Percentiles rank a stretch among this genome's conserved stretches.
Conservation (phyloP, 768 basidiomycete species). For the Lactarius vividus region DNA sequence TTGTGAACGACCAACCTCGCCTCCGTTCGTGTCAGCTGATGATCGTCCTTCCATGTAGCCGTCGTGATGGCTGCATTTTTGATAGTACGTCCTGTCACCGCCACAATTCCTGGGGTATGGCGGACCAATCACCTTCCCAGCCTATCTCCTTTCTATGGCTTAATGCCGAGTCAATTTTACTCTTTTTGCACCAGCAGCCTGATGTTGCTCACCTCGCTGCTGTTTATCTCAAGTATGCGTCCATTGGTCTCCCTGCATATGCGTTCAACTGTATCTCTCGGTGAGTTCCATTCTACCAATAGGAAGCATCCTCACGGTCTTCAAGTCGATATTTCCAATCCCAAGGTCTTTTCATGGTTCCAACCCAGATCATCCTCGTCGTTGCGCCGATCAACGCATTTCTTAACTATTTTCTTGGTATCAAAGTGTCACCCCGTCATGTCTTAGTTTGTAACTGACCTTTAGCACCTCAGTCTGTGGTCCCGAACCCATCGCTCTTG, state of each 20-base stretch:
- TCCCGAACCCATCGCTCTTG: constrained; percentile 70
- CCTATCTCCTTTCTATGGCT: constrained; percentile 74
- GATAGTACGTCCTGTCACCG: constrained; percentile 47
- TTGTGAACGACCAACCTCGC: constrained; percentile 32
- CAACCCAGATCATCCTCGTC: constrained; percentile 77
- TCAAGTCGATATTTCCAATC: constrained; percentile 75
- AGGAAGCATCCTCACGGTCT: neutral
- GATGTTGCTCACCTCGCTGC: constrained; percentile 78
- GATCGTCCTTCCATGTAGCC: constrained; percentile 38
- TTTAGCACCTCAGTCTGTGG: constrained; percentile 62
- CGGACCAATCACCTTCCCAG: constrained; percentile 29
- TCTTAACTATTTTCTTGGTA: constrained; percentile 84
- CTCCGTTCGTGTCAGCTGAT: neutral
- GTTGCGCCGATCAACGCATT: constrained; percentile 84
- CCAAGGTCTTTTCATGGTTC: constrained; percentile 81
- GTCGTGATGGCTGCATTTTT: constrained; percentile 58
- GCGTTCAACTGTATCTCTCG: constrained; percentile 54
- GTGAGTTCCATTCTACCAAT: constrained; percentile 31
- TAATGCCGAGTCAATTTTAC: constrained; percentile 74
- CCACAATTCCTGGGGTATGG: neutral
- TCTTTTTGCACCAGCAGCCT: constrained; percentile 74
- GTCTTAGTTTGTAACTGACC: constrained; percentile 8
- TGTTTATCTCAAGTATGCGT: constrained; percentile 72
- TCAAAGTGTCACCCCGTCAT: constrained; percentile 21
- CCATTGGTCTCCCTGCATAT: constrained; percentile 78